phyloP scores from a whole-genome alignment of 1,284 basidiomycete species.

The Phenoliferia sp. region DNA sequence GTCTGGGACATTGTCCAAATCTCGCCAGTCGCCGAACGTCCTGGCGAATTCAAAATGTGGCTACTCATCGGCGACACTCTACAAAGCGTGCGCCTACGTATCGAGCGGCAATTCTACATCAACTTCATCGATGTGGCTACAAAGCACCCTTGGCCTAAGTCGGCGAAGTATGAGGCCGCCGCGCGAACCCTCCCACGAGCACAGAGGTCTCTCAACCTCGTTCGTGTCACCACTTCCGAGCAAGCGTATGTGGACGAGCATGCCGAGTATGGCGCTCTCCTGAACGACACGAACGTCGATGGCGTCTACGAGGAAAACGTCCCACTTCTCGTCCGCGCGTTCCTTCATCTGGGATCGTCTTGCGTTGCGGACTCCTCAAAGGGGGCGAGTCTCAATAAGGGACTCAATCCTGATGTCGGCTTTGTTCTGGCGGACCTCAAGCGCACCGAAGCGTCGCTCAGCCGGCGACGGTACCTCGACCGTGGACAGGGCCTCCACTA shows the following conservation, averaged over 20 bases:
- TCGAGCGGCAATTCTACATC: slow-evolving; percentile 43
- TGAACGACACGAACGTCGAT: slow-evolving; percentile 91
- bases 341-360: slow-evolving; percentile 78
- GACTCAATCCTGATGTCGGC: slow-evolving; percentile 62
- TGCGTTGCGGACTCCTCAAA: slow-evolving; percentile 65
- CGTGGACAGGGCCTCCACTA: slow-evolving; percentile 59
- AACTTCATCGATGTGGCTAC: slow-evolving; percentile 45
- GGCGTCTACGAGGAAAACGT: slow-evolving; percentile 93
- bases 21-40: slow-evolving; percentile 52
- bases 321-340: slow-evolving; percentile 74
- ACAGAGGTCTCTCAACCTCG: slow-evolving; percentile 70
- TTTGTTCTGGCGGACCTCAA: slow-evolving; percentile 83
- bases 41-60: slow-evolving; percentile 88
- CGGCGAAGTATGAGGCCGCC: slow-evolving; percentile 70
- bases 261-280: slow-evolving; percentile 84
- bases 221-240: slow-evolving; percentile 78
- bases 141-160: slow-evolving; percentile 57
- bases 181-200: slow-evolving; percentile 76
- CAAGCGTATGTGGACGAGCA: slow-evolving; percentile 76
- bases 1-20: slow-evolving; percentile 95
- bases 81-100: slow-evolving; percentile 70
- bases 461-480: slow-evolving; percentile 69
- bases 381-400: slow-evolving; percentile 69
- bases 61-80: slow-evolving; percentile 76
- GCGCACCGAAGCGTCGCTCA: slow-evolving; percentile 55